These are phyloP conservation scores for Colletotrichum tropicicola DNA, from an alignment of 2,329 filamentous ascomycete genomes.

Conservation along the genomic window DNA sequence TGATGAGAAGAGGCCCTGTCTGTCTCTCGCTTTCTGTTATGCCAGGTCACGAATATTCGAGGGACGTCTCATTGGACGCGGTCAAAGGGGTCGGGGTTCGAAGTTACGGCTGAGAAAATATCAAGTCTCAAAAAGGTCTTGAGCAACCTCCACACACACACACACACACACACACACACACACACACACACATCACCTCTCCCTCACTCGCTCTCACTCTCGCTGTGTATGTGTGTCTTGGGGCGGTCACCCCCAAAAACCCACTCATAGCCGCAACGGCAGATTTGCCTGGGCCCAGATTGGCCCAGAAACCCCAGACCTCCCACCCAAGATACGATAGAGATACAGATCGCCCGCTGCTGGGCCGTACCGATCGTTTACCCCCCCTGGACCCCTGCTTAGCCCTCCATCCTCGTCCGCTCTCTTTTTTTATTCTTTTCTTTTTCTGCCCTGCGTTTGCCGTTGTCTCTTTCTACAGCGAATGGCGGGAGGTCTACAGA, in stretches of 20 bases:
- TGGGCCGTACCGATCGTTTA: slow-evolving; percentile 12
- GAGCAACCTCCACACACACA: no score
- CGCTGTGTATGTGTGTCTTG: not conserved
- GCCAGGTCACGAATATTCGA: not conserved
- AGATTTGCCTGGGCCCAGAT: slow-evolving; percentile 4
- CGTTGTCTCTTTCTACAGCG: not conserved
- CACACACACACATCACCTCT: no score
- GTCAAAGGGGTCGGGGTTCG: not conserved
- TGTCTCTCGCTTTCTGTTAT: not conserved
- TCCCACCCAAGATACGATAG: slow-evolving; percentile 2
- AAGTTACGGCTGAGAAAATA: slow-evolving; percentile 8
- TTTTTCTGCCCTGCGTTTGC: not conserved
- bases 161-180: no score
- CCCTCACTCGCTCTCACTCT: not conserved
- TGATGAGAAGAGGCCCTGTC: not conserved
- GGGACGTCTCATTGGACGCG: not conserved
- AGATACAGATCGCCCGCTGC: slow-evolving; percentile 20
- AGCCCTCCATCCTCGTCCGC: not conserved
- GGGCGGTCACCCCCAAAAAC: no score
- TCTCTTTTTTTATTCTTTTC: not conserved
- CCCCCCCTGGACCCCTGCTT: slow-evolving; percentile 3
- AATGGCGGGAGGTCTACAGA: not conserved
- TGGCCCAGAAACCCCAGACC: not conserved
- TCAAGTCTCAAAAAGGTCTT: no score
- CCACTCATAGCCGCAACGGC: slow-evolving; percentile 1